Evolutionary conservation across 202 grass and related monocot species (phyloP).

Genomic region (Schoenoplectus triqueter): DNA sequence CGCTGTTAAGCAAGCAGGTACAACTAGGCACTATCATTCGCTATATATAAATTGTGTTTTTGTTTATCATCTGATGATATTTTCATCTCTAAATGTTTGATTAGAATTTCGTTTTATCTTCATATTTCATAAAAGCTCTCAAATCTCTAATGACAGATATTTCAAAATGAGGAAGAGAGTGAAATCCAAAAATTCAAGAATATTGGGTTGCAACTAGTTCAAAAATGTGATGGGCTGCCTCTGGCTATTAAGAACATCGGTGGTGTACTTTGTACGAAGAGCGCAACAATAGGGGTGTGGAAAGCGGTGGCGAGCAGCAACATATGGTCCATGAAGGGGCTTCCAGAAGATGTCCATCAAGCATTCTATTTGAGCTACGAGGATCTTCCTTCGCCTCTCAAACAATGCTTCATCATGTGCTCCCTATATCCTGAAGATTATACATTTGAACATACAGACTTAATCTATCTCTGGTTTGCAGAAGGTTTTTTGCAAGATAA

Average conservation of each 20-base stretch:
- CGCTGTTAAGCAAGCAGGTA: not conserved
- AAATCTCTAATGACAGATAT: not conserved
- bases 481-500: slow-evolving; percentile 42
- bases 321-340: not conserved
- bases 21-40: not conserved
- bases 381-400: slow-evolving; percentile 35
- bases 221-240: slow-evolving; percentile 47
- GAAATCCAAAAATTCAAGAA: not conserved
- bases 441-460: not conserved
- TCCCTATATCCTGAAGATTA: slow-evolving; percentile 33
- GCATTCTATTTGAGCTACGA: slow-evolving; percentile 40
- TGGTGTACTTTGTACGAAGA: slow-evolving; percentile 42
- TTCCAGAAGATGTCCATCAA: not conserved
- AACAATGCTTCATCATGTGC: slow-evolving; percentile 41
- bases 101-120: too few relatives aligned
- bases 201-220: slow-evolving; percentile 40
- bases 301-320: not conserved
- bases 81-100: too few relatives aligned
- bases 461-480: not conserved
- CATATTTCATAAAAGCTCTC: too few relatives aligned
- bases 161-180: not conserved
- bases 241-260: slow-evolving; percentile 45
- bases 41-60: not conserved
- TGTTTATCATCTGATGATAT: too few relatives aligned
- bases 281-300: slow-evolving; percentile 25